Base-by-base conservation (phyloP, 2,329 filamentous ascomycete genomes). In the Ciborinia camelliae region DNA sequence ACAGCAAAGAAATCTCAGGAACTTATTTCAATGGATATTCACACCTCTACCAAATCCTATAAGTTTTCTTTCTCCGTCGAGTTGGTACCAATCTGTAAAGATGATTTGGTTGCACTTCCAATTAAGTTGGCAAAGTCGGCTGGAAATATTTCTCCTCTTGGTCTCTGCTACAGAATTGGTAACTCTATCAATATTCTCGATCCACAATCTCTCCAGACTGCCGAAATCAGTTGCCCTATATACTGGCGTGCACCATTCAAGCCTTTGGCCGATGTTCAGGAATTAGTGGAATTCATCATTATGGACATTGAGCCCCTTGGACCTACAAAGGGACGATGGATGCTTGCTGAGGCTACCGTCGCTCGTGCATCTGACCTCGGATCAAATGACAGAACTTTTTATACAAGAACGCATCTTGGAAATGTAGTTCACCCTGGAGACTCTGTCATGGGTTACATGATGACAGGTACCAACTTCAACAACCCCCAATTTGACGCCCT, bases 1-100 rank as follows among this genome's bases (percentile, higher is more conserved):
- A 86, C 87, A 71, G 81, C 86, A 70, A 96, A 95, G 80, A 91
- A 93, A 72, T 90, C 89, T n/a, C 89, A 96, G 74, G 91, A 97
- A 76, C 84, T 98, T 54, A 98, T 99, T 71, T 97, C 92, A 5
- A 88, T 92, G 80, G 94, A 99, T 77, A 86, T 89, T 15, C 95
- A 99, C 79, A 97, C 93, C 0, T 90, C 90, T 20, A 90, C 88
- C 66, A 95, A 91, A 78, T 92, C 89, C 41, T 98, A 94, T 84
- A 99, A 99, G 77, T 97, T 97, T 79, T 89, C 90, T 53, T 98
- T 87, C 78, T 96, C 92, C 0, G 87, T 90, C 62, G 91, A 97
- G 75, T 78, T 99, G 57, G 89, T 98, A 32, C 95, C 95, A 1
- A 92, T 99, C 58, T 98, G 95, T 82, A 97, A 97, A 78, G 95